These are phyloP conservation scores for Phytopythium sindhum DNA, from an alignment of 352 stramenopile species.

Conservation along the genomic window DNA sequence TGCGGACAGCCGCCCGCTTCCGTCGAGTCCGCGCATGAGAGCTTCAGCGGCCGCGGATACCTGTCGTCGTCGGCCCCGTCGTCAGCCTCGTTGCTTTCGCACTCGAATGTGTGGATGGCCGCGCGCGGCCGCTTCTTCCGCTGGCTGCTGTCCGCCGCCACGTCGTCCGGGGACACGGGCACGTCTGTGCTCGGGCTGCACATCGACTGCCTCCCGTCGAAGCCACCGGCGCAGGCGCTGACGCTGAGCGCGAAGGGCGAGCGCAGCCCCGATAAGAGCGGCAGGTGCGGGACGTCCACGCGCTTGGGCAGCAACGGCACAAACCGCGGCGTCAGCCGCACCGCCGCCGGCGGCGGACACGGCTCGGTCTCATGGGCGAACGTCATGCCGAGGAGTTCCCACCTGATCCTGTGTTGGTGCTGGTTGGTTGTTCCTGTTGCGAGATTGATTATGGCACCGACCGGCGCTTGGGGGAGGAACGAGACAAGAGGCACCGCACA, in stretches of 20 bases:
- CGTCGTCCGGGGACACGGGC: neutral
- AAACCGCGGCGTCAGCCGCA: neutral
- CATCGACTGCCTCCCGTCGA: neutral
- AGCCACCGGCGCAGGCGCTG: neutral
- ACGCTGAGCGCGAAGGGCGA: neutral
- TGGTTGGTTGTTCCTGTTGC: neutral
- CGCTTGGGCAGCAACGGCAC: slow-evolving; percentile 7
- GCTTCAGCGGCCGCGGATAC: neutral
- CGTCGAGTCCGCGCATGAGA: slow-evolving; percentile 1
- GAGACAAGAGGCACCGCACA: neutral
- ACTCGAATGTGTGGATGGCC: neutral
- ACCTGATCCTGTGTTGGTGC: too few species aligned
- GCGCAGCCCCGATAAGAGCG: neutral
- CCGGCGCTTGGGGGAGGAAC: neutral
- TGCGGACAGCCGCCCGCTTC: slow-evolving; percentile 5
- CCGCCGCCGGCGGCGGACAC: neutral
- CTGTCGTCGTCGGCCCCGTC: slow-evolving; percentile 1
- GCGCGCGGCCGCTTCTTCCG: neutral
- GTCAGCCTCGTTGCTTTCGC: neutral
- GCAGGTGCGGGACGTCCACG: neutral
- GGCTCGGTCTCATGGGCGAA: neutral
- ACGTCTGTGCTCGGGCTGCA: neutral
- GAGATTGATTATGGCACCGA: neutral
- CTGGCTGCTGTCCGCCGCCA: neutral
- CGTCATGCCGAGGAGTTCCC: neutral